phyloP scores from a whole-genome alignment of 1,284 basidiomycete species.

The Xerocomus nothofagi region DNA sequence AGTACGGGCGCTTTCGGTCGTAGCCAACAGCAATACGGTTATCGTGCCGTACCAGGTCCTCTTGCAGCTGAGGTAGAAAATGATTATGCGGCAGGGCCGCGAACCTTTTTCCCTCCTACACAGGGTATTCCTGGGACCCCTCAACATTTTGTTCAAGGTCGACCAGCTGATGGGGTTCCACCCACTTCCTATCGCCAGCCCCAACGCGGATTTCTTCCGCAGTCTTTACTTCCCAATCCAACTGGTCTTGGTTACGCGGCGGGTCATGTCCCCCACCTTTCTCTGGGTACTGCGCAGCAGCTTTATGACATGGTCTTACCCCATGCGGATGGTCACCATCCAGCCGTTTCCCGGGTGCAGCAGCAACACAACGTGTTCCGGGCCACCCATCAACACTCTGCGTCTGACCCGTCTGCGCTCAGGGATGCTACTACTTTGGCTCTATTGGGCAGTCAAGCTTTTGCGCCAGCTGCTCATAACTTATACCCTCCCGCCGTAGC shows the following conservation, averaged over 20 bases:
- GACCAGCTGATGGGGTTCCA: conserved; percentile 47
- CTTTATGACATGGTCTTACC: conserved; percentile 77
- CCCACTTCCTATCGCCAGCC: conserved; percentile 56
- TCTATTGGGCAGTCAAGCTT: conserved; percentile 59
- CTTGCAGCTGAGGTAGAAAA: conserved; percentile 53
- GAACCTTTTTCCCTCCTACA: conserved; percentile 46
- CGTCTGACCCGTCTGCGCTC: conserved; percentile 71
- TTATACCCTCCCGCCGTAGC: conserved; percentile 52
- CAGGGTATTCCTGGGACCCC: conserved; percentile 36
- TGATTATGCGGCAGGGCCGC: conserved; percentile 58
- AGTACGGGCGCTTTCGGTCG: conserved; percentile 43
- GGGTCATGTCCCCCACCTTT: conserved; percentile 58
- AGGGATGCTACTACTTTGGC: conserved; percentile 67
- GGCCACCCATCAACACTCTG: conserved; percentile 71
- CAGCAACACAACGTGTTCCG: conserved; percentile 73
- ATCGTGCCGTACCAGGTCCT: conserved; percentile 39
- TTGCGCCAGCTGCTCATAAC: conserved; percentile 40
- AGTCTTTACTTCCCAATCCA: conserved; percentile 53
- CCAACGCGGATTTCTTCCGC: conserved; percentile 57
- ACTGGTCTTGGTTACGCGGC: conserved; percentile 55
- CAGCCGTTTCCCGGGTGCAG: conserved; percentile 70
- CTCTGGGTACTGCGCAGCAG: conserved; percentile 69
- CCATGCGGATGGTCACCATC: conserved; percentile 54
- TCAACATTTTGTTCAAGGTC: conserved; percentile 49
- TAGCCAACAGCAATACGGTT: conserved; percentile 49